Percentiles rank a stretch among this genome's conserved stretches.
phyloP scores from a whole-genome alignment of 108 stramenopile genomes.

The Tribonema minus region DNA sequence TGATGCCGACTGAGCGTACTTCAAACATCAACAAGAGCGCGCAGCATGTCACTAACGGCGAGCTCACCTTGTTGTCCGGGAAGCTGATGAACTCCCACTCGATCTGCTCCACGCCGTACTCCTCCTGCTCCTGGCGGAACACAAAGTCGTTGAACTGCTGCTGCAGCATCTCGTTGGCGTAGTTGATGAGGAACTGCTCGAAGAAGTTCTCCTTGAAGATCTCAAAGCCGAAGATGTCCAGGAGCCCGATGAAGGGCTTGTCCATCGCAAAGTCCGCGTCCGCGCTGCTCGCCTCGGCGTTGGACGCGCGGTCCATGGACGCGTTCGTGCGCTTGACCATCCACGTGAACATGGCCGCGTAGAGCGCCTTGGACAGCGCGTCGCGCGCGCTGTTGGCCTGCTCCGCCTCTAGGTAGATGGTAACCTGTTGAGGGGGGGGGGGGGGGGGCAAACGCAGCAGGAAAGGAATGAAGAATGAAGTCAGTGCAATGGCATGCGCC shows the following conservation, averaged over 20 bases:
- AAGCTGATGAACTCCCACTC: constrained; percentile 34
- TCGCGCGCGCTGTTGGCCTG: constrained; percentile 69
- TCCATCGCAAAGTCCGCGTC: no score
- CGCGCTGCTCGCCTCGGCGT: background rate
- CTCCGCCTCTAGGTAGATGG: constrained; percentile 52
- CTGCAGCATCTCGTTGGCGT: constrained; percentile 65
- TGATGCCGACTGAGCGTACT: no score
- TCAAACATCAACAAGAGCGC: no score
- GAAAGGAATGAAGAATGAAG: no score
- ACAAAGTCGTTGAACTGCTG: constrained; percentile 59
- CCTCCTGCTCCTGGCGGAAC: constrained; percentile 58
- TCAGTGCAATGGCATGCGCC: no score
- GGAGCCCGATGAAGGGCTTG: background rate
- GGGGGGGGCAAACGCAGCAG: background rate
- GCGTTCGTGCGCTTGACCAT: constrained; percentile 75
- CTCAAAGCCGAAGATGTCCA: background rate
- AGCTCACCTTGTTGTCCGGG: constrained; percentile 46
- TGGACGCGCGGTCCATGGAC: constrained; percentile 47
- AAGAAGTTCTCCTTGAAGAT: constrained; percentile 72
- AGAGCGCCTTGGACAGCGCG: constrained; percentile 86
- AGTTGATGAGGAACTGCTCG: constrained; percentile 74
- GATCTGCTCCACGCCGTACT: constrained; percentile 41
- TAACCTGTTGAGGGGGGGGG: background rate
- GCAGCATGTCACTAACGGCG: no score
- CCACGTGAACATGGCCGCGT: constrained; percentile 81